Evolutionary conservation across 2,329 filamentous ascomycete genomes (phyloP).

Genomic region (Diaporthe helianthi): DNA sequence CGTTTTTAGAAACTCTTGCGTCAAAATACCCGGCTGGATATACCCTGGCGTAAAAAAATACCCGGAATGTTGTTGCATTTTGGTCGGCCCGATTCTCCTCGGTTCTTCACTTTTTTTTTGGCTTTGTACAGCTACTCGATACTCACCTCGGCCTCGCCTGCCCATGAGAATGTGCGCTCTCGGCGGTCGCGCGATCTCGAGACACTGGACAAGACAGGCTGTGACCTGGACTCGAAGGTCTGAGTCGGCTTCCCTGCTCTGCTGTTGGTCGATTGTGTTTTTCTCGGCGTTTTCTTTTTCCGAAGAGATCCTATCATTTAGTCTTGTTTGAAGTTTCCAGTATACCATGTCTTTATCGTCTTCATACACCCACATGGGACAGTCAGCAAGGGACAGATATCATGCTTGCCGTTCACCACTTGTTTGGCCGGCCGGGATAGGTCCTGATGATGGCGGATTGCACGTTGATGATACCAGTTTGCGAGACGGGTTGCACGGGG

Average conservation of each 20-base stretch:
- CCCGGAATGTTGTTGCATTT: conserved; percentile 56
- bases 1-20: conserved; percentile 49
- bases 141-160: conserved; percentile 34
- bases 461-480: conserved; percentile 34
- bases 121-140: conserved; percentile 39
- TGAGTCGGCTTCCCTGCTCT: conserved; percentile 14
- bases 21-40: conserved; percentile 68
- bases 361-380: conserved; percentile 31
- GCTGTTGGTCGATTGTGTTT: conserved; percentile 11
- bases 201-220: background rate
- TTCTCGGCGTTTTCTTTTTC: conserved; percentile 17
- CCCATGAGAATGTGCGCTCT: background rate
- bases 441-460: conserved; percentile 5
- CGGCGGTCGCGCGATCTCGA: background rate
- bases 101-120: conserved; percentile 46
- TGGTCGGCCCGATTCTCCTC: conserved; percentile 50
- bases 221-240: conserved; percentile 3
- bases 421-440: background rate
- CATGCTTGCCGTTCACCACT: conserved; percentile 10
- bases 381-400: conserved; percentile 29
- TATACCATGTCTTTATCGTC: conserved; percentile 27
- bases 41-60: conserved; percentile 68
- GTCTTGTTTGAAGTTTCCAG: conserved; percentile 29
- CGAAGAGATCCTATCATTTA: conserved; percentile 16
- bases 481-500: conserved; percentile 20